Base-by-base conservation (phyloP, 805 yeast species). In the Groenewaldozyma tartarivorans region DNA sequence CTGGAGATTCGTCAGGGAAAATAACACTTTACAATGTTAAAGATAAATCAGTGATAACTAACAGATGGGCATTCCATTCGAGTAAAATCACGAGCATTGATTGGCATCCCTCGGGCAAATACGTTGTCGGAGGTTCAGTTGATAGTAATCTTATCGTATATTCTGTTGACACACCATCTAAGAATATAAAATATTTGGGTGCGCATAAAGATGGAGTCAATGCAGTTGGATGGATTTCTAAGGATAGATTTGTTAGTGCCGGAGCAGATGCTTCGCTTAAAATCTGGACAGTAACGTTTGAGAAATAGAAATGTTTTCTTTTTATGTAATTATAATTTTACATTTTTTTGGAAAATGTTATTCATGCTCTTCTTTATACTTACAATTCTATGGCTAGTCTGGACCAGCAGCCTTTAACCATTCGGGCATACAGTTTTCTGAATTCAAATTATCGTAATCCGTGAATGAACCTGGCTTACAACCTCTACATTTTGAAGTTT, bases 31-130 rank as follows among this genome's bases (percentile, higher is more conserved):
- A 75, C 61, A 70, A 75, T 48, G 57, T 77, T 4, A 58, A 57
- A 2, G 77, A 76, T 31, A 72, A 66, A 38, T 50, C 71, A 2
- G 63, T 84, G 5, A 53, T 60, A 16, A 86, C 97, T 2, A 76
- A 94, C 0, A 75, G 96, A 57, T 92, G 99, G 99, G 80, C 94
- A 0, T 90, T 85, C 77, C 96, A 92, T 58, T 83, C 88, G 2
- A 80, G 95, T 42, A 77, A 74, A 41, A 81, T 92, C 47, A 77
- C 75, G 44, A 72, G 79, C 22, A 82, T 92, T 36, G 61, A 76
- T 19, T 92, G 97, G 98, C 73, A 79, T 35, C 65, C 65, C 6
- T 87, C 81, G 50, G 79, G 83, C 42, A 76, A 79, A 50, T 77
- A 72, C 50, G 71, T 83, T 34, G 83, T 79, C 17, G 77, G 90